Conservation (phyloP, 1,284 basidiomycete genomes). For the Porogramme epimiltina region DNA sequence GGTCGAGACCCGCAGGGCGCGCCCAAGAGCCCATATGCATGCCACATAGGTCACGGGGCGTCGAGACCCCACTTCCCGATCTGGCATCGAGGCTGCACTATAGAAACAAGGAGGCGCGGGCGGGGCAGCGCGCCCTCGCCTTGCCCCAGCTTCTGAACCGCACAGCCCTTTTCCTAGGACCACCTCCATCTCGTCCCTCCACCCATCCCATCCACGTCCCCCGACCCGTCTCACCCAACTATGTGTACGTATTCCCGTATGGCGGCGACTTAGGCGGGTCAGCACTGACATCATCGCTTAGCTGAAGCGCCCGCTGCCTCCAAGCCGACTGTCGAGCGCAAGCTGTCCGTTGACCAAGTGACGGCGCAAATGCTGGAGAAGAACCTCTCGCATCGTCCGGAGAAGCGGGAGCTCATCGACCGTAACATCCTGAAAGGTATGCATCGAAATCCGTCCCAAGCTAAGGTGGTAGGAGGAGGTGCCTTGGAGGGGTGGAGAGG, state of each 20-base stretch:
- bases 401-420: conserved; percentile 67
- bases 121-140: background rate
- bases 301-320: conserved; percentile 8
- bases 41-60: conserved; percentile 2
- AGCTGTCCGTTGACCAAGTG: conserved; percentile 41
- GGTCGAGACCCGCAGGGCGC: too few relatives aligned
- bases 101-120: conserved; percentile 5
- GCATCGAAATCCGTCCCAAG: too few relatives aligned
- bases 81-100: conserved; percentile 3
- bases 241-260: conserved; percentile 1
- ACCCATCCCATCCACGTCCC: background rate
- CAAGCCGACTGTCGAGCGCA: conserved; percentile 28
- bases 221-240: background rate
- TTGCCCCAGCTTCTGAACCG: background rate
- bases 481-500: background rate
- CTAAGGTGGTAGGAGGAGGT: background rate
- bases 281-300: conserved; percentile 6
- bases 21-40: too few relatives aligned
- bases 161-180: too few relatives aligned
- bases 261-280: background rate
- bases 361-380: conserved; percentile 57
- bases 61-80: conserved; percentile 1
- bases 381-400: conserved; percentile 55
- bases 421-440: conserved; percentile 78
- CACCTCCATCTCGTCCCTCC: too few relatives aligned